Base-by-base conservation (phyloP, 2,329 filamentous ascomycete genomes). In the Endothia cerciana region DNA sequence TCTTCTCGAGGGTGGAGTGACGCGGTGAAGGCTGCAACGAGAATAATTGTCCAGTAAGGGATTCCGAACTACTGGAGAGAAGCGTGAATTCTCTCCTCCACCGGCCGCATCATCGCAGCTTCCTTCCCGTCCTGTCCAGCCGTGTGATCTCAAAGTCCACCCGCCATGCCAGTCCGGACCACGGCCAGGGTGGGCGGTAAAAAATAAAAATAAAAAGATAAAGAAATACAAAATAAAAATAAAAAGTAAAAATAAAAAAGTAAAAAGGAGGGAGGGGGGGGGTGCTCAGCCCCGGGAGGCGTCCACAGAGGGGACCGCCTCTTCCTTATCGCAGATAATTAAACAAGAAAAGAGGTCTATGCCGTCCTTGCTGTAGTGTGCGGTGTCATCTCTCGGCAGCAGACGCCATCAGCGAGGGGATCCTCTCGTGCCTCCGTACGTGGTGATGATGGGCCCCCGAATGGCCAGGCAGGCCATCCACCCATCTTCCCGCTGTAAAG, bases 221-320 rank as follows among this genome's bases (percentile, higher is more conserved):
- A n/a, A n/a, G 40, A 41, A 17, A 41, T n/a, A n/a, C n/a, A n/a
- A n/a, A n/a, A n/a, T n/a, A n/a, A n/a, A n/a, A n/a, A 19, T 13
- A 25, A 49, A 51, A 51, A 28, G 28, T n/a, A n/a, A n/a, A n/a
- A n/a, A n/a, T n/a, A n/a, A n/a, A n/a, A n/a, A n/a, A n/a, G n/a
- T n/a, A n/a, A n/a, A n/a, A n/a, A n/a, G n/a, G n/a, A n/a, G n/a
- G n/a, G n/a, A n/a, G n/a, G n/a, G n/a, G n/a, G n/a, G n/a, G n/a
- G 47, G 47, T 22, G 47, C 47, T 51, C 47, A 19, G 45, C 45
- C 47, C 15, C 47, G 47, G 47, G 47, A 51, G 28, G 45, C 45
- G 22, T 25, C 22, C n/a, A 49, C 45, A 49, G 45, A 28, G 25
- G 22, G 22, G 22, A 17, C 47, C 47, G 2, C 28, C 47, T 51